A percentile compares a stretch with the other conserved stretches of the same genome.
phyloP scores from a whole-genome alignment of 1,284 basidiomycete genomes.

The Sporisorium exsertum region DNA sequence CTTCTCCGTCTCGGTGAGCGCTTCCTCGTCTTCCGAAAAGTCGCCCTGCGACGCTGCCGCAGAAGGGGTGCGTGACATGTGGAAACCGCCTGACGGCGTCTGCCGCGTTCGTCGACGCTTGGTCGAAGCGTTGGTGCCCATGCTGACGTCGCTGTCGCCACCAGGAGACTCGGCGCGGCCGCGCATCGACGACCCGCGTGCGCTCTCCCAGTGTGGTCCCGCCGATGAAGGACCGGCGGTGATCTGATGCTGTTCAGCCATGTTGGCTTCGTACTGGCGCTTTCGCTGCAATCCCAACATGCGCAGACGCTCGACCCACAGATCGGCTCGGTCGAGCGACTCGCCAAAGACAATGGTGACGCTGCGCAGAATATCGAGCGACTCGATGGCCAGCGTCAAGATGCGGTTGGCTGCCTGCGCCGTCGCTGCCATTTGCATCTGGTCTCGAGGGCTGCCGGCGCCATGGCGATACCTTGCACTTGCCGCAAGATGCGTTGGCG shows the following conservation, averaged over 20 bases:
- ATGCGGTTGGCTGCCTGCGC: constrained; percentile 80
- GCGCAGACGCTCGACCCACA: constrained; percentile 74
- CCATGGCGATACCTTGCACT: constrained; percentile 28
- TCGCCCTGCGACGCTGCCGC: constrained; percentile 21
- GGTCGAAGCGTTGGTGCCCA: constrained; percentile 53
- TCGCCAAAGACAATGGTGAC: constrained; percentile 88
- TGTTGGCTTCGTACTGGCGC: constrained; percentile 54
- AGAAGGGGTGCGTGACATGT: constrained; percentile 47
- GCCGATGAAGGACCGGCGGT: constrained; percentile 21
- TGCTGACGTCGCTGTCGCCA: constrained; percentile 47
- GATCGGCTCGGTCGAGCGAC: constrained; percentile 85
- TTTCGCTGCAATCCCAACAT: constrained; percentile 60
- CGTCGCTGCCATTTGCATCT: constrained; percentile 56
- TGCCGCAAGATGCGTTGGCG: constrained; percentile 40
- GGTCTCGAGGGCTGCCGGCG: constrained; percentile 38
- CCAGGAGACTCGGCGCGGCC: constrained; percentile 42
- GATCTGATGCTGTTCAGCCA: constrained; percentile 28
- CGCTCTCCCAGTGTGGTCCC: constrained; percentile 45
- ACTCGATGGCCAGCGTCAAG: constrained; percentile 86
- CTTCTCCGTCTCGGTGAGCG: constrained; percentile 46
- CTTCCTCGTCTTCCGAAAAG: constrained; percentile 37
- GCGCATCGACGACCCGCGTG: constrained; percentile 40
- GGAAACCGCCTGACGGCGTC: constrained; percentile 28
- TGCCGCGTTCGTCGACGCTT: constrained; percentile 44
- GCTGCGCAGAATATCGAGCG: constrained; percentile 87